These are phyloP conservation scores for Candida albicans DNA, from an alignment of 1,139 yeast genomes.

Conservation along the genomic window DNA sequence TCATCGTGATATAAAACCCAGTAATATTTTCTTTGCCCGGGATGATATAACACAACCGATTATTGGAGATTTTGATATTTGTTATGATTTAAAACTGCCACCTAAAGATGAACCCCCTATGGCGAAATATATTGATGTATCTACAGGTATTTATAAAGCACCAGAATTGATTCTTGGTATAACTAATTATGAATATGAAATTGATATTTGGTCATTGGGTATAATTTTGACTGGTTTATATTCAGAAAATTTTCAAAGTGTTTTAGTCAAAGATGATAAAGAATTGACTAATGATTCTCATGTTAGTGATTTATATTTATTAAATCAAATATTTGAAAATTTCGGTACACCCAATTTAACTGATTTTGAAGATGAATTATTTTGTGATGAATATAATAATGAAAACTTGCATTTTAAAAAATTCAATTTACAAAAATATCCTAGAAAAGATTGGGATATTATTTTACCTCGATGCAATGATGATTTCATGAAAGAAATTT, in stretches of 20 bases:
- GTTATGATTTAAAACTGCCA: conserved; percentile 38
- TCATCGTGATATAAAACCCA: conserved; percentile 86
- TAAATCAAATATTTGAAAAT: conserved; percentile 57
- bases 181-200: conserved; percentile 54
- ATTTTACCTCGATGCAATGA: conserved; percentile 32
- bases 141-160: conserved; percentile 77
- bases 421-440: conserved; percentile 24
- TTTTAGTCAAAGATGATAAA: conserved; percentile 31
- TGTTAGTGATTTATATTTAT: conserved; percentile 63
- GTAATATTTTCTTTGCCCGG: conserved; percentile 59
- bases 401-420: conserved; percentile 33
- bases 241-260: conserved; percentile 45
- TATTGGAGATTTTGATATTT: conserved; percentile 79
- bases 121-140: conserved; percentile 65
- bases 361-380: conserved; percentile 31
- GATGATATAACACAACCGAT: conserved; percentile 37
- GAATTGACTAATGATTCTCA: conserved; percentile 21
- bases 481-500: conserved; percentile 16
- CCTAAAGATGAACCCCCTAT: conserved; percentile 41
- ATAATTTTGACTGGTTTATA: conserved; percentile 63
- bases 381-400: conserved; percentile 39
- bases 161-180: conserved; percentile 80
- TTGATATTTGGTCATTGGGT: conserved; percentile 86
- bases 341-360: conserved; percentile 72
- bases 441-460: conserved; percentile 16